Evolutionary conservation across 495 filamentous ascomycete species (phyloP).

Genomic region (Hyphodiscus hymeniophilus): DNA sequence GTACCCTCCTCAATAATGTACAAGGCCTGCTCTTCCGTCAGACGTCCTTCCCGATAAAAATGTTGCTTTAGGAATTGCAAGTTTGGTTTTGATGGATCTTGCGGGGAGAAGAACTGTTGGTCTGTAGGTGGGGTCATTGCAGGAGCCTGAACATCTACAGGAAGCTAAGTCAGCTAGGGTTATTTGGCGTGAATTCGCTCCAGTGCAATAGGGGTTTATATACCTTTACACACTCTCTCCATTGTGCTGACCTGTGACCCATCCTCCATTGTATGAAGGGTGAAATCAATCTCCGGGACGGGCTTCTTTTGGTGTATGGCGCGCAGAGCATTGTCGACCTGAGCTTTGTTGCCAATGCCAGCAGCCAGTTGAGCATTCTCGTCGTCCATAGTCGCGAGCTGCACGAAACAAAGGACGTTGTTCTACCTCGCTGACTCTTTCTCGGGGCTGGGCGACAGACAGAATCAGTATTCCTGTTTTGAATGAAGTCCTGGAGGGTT

Average conservation of each 20-base stretch:
- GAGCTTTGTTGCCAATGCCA: slow-evolving; percentile 16
- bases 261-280: slow-evolving; percentile 97
- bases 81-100: slow-evolving; percentile 82
- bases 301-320: slow-evolving; percentile 90
- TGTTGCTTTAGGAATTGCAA: slow-evolving; percentile 94
- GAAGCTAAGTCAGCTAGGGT: background rate
- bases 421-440: no score
- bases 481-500: no score
- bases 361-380: slow-evolving; percentile 3
- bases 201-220: background rate
- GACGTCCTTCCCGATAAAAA: slow-evolving; percentile 91
- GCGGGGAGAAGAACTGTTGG: slow-evolving; percentile 63
- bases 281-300: slow-evolving; percentile 95
- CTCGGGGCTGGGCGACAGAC: no score
- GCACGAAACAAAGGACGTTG: background rate
- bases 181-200: background rate
- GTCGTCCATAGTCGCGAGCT: slow-evolving; percentile 16
- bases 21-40: slow-evolving; percentile 94
- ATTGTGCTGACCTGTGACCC: slow-evolving; percentile 86
- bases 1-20: slow-evolving; percentile 86
- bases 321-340: slow-evolving; percentile 62
- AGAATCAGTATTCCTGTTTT: no score
- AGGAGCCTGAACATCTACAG: slow-evolving; percentile 87
- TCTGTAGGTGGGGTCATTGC: slow-evolving; percentile 84
- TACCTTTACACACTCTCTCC: slow-evolving; percentile 98